Evolutionary conservation across 768 basidiomycete genomes (phyloP), one percentile per base, ranked within the genome.

Genomic region (Trametopsis cervina): DNA sequence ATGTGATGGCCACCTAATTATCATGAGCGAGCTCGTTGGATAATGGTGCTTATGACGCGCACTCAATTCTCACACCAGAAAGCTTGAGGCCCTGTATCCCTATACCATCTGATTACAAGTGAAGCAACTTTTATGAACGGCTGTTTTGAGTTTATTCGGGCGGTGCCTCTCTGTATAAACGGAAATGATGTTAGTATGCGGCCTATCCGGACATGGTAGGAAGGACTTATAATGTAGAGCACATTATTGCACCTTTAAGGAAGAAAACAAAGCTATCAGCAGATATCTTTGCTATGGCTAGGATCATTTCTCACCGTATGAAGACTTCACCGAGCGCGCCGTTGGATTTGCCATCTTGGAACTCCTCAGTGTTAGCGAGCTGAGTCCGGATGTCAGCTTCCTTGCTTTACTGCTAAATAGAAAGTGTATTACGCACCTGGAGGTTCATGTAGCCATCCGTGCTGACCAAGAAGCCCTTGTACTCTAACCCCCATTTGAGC

Each of bases 401-500:
- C 25, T 33, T 29, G 40, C 44, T 48, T 22, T 22, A 26, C n/a
- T n/a, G n/a, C n/a, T n/a, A n/a, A n/a, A n/a, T n/a, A n/a, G n/a
- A n/a, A n/a, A n/a, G n/a, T 33, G 15, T 7, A 33, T 33, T 33
- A 64, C 72, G 51, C 59, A 90, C 95, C 76, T 99, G 96, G 40
- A 99, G 80, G 66, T 99, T 99, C 96, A 98, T 98, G 72, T 96
- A 99, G 11, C 91, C 91, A 68, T 99, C 96, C 5, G 96, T 97
- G 61, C 90, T 94, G 56, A 99, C 96, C 54, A 99, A 78, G 72
- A 96, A 99, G 37, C 96, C 96, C 73, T 93, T 96, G 77, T 98
- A 98, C 63, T 98, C 93, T 43, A 97, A 76, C 53, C 96, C 96
- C 96, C 96, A 99, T 73, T 99, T 99, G 61, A 99, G 80, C 51